Percentiles rank a stretch among this genome's conserved stretches.
Conservation (phyloP, 1,139 yeast species). For the Hansenula lynferdii region DNA sequence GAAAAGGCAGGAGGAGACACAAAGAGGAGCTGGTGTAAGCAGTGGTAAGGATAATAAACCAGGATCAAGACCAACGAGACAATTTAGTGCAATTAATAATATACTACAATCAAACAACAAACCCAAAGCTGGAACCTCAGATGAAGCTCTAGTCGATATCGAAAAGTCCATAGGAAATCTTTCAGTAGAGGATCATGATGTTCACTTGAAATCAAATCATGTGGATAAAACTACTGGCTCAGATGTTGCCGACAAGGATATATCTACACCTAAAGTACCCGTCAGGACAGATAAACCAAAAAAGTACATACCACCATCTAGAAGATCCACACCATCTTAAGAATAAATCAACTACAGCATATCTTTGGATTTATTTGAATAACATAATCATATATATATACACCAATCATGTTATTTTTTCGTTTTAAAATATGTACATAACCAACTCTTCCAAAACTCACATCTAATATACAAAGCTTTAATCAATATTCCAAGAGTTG, state of each 20-base stretch:
- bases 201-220: background rate
- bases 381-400: background rate
- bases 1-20: slow-evolving; percentile 3
- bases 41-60: background rate
- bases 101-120: background rate
- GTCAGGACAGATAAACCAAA: background rate
- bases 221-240: too few species aligned
- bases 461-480: too few species aligned
- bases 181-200: background rate
- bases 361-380: too few species aligned
- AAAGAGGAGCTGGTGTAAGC: background rate
- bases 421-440: too few species aligned
- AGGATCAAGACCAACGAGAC: slow-evolving; percentile 13
- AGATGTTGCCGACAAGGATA: background rate
- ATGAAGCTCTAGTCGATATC: background rate
- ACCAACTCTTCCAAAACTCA: too few species aligned
- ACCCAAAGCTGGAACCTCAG: background rate
- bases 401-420: too few species aligned
- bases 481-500: background rate
- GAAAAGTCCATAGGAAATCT: background rate
- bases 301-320: slow-evolving; percentile 8
- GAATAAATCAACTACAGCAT: background rate
- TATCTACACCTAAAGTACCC: background rate
- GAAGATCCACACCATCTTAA: slow-evolving; percentile 7
- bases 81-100: slow-evolving; percentile 1